Evolutionary conservation across 1,139 yeast genomes (phyloP).

Genomic region (Suhomyces guaymorum): DNA sequence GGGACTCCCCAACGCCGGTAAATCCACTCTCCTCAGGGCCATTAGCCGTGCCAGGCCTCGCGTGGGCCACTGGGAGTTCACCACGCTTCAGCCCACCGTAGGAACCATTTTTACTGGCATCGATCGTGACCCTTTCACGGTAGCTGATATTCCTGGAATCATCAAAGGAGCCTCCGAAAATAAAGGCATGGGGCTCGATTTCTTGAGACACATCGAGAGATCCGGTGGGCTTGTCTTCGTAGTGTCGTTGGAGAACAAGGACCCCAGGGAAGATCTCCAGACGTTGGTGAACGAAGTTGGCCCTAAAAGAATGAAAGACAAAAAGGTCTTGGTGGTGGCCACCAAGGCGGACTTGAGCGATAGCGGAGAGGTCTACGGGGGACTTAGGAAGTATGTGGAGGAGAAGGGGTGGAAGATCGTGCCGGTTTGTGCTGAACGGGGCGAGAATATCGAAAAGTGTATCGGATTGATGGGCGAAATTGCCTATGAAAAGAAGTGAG

Average conservation of each 20-base stretch:
- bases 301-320: conserved; percentile 52
- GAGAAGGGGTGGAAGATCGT: conserved; percentile 62
- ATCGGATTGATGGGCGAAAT: conserved; percentile 70
- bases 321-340: conserved; percentile 74
- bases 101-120: conserved; percentile 78
- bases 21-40: conserved; percentile 84
- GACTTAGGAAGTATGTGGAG: conserved; percentile 44
- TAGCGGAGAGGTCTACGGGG: conserved; percentile 45
- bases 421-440: conserved; percentile 80
- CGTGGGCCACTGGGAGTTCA: conserved; percentile 96
- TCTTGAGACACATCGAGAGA: conserved; percentile 87
- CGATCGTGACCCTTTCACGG: conserved; percentile 77
- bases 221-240: conserved; percentile 90
- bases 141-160: conserved; percentile 97
- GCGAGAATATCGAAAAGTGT: conserved; percentile 71
- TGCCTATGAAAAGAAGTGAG: conserved; percentile 31
- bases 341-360: conserved; percentile 83
- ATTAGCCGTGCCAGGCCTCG: conserved; percentile 87
- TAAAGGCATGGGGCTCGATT: conserved; percentile 92
- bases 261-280: conserved; percentile 66
- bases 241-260: conserved; percentile 62
- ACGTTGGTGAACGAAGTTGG: conserved; percentile 73
- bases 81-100: conserved; percentile 87
- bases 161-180: conserved; percentile 83
- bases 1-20: conserved; percentile 96